Evolutionary conservation across 805 yeast genomes (phyloP).

Genomic region (Kodamaea leandrae): DNA sequence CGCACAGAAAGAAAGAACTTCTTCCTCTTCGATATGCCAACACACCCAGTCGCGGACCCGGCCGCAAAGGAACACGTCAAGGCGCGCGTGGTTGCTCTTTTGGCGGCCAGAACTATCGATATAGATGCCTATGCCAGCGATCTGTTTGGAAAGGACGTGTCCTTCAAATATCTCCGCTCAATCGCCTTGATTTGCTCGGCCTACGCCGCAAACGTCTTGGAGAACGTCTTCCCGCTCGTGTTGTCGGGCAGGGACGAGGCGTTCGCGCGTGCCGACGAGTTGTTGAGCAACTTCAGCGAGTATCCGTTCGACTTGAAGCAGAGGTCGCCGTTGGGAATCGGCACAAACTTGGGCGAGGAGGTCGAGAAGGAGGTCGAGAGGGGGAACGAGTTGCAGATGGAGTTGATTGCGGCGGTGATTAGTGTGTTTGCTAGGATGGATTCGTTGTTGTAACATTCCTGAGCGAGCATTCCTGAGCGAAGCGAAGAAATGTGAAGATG

Average conservation of each 20-base stretch:
- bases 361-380: constrained; percentile 52
- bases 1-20: constrained; percentile 96
- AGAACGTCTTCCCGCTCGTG: constrained; percentile 74
- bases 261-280: constrained; percentile 89
- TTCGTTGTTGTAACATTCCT: not conserved
- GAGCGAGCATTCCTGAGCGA: not conserved
- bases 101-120: constrained; percentile 69
- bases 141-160: constrained; percentile 66
- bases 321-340: constrained; percentile 64
- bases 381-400: constrained; percentile 65
- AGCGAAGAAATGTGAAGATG: no score
- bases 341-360: constrained; percentile 65
- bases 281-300: constrained; percentile 76
- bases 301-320: constrained; percentile 67
- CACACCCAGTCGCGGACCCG: constrained; percentile 92
- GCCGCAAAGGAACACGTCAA: constrained; percentile 79
- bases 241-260: constrained; percentile 92
- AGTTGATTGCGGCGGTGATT: constrained; percentile 89
- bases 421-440: constrained; percentile 92
- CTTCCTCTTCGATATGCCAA: constrained; percentile 95
- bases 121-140: constrained; percentile 44
- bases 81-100: constrained; percentile 63
- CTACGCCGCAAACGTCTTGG: constrained; percentile 94
- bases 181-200: constrained; percentile 83
- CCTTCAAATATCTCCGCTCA: constrained; percentile 71